Evolutionary conservation across 2,329 filamentous ascomycete species (phyloP).

Genomic region (Epichloe glyceriae): DNA sequence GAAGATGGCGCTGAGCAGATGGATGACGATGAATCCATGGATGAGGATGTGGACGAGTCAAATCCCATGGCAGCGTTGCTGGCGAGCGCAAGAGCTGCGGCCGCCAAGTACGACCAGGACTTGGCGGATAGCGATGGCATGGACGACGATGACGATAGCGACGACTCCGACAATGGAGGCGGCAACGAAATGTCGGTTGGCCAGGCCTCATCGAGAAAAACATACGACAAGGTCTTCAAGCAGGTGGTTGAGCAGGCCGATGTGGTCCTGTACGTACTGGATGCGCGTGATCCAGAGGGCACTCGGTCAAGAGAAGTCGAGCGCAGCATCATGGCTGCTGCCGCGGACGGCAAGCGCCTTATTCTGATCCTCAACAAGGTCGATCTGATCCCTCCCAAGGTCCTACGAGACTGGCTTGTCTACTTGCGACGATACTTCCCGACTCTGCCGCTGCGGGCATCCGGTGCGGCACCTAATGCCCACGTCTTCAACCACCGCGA

Average conservation of each 20-base stretch:
- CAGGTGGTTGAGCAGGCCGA: constrained; percentile 80
- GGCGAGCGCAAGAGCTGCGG: constrained; percentile 68
- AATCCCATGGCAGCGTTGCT: constrained; percentile 90
- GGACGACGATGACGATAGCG: constrained; percentile 29
- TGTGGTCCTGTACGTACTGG: constrained; percentile 84
- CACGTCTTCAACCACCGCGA: constrained; percentile 88
- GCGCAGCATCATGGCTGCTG: constrained; percentile 80
- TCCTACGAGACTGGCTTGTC: constrained; percentile 72
- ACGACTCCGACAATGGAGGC: constrained; percentile 41
- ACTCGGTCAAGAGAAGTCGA: constrained; percentile 86
- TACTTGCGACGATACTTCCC: constrained; percentile 84
- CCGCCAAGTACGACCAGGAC: constrained; percentile 59
- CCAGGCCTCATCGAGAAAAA: constrained; percentile 58
- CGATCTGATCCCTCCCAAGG: constrained; percentile 70
- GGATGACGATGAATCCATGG: constrained; percentile 34
- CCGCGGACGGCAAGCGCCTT: constrained; percentile 69
- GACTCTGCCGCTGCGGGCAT: constrained; percentile 77
- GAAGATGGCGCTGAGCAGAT: constrained; percentile 37
- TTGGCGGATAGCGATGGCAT: constrained; percentile 47
- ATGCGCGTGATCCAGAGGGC: constrained; percentile 81
- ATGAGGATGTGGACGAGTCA: constrained; percentile 50
- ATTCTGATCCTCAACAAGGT: constrained; percentile 95
- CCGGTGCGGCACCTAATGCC: constrained; percentile 69
- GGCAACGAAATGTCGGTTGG: constrained; percentile 36
- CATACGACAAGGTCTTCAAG: constrained; percentile 95